A percentile compares a stretch with the other conserved stretches of the same genome.
These are phyloP conservation scores for Citrus cavaleriei DNA, from an alignment of 345 rosid species.

Conservation along the genomic window DNA sequence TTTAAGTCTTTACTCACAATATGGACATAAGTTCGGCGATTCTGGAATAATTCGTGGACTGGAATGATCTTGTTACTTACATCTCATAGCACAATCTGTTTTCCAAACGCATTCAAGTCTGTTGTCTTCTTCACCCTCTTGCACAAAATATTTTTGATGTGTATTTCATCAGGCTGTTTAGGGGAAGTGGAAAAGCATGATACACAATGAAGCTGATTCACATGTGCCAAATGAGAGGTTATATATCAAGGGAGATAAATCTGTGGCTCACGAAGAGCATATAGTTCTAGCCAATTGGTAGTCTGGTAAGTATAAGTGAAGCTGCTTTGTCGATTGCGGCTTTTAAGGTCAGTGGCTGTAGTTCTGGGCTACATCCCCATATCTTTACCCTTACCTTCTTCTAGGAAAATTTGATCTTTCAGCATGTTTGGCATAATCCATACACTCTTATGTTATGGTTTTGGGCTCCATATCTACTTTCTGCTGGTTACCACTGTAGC, in stretches of 20 bases:
- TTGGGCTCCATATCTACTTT: background rate
- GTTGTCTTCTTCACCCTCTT: background rate
- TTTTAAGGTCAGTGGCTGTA: background rate
- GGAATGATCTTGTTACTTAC: background rate
- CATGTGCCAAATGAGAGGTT: no score
- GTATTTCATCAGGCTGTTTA: background rate
- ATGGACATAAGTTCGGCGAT: background rate
- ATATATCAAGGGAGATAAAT: background rate
- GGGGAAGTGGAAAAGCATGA: background rate
- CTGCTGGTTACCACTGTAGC: background rate
- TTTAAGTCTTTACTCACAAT: background rate
- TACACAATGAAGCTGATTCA: background rate
- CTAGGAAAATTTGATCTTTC: background rate
- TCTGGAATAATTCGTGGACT: background rate
- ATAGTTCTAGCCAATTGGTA: background rate
- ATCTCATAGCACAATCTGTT: background rate
- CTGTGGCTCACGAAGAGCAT: background rate
- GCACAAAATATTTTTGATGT: background rate
- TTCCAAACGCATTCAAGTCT: background rate
- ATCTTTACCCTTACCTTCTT: background rate
- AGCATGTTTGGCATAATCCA: background rate
- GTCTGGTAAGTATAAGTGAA: background rate
- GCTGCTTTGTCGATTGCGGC: background rate
- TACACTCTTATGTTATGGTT: background rate
- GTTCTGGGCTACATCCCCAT: background rate